Conservation (phyloP, 1,284 basidiomycete genomes). For the Sporisorium scitamineum region DNA sequence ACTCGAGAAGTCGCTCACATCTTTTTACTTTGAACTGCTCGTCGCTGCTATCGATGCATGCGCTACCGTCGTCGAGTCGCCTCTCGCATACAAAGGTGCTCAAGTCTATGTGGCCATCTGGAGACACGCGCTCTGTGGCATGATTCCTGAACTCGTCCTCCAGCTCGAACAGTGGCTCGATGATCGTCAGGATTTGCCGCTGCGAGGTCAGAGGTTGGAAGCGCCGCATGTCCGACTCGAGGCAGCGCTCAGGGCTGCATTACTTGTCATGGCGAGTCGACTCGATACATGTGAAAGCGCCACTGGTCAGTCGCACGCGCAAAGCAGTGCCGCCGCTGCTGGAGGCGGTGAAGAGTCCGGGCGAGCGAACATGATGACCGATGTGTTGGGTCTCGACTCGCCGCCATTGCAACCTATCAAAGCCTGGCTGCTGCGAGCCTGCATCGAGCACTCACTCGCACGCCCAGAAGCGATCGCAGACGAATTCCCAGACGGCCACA, state of each 20-base stretch:
- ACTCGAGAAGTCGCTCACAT: constrained; percentile 43
- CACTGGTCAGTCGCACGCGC: not conserved
- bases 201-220: constrained; percentile 35
- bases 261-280: constrained; percentile 31
- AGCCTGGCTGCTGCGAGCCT: constrained; percentile 45
- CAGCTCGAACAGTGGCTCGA: constrained; percentile 55
- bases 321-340: not conserved
- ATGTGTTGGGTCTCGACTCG: constrained; percentile 35
- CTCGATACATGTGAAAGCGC: constrained; percentile 39
- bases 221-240: constrained; percentile 46
- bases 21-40: constrained; percentile 49
- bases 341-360: not conserved
- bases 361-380: constrained; percentile 4
- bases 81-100: constrained; percentile 32
- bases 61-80: constrained; percentile 34
- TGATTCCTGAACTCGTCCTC: constrained; percentile 42
- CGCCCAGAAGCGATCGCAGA: constrained; percentile 50
- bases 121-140: constrained; percentile 45
- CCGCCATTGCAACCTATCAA: constrained; percentile 44
- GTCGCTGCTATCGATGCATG: constrained; percentile 44
- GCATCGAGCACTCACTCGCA: constrained; percentile 44
- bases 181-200: constrained; percentile 21
- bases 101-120: constrained; percentile 40
- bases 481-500: constrained; percentile 45
- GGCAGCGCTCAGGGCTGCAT: constrained; percentile 25